Evolutionary conservation across 2,329 filamentous ascomycete genomes (phyloP).

Genomic region (Sarocladium kiliense): DNA sequence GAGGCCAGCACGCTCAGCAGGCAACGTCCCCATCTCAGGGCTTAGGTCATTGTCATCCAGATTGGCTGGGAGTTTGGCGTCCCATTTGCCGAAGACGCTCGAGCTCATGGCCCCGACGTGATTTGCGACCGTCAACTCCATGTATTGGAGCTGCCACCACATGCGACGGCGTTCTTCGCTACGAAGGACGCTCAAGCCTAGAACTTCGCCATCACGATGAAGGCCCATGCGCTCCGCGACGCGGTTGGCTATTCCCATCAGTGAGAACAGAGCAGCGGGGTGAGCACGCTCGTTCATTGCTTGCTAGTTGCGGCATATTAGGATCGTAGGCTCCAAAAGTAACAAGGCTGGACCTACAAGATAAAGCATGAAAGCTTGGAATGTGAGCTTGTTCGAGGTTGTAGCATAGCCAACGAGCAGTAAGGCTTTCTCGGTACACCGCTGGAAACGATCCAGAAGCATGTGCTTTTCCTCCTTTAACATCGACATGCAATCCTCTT

Average conservation of each 20-base stretch:
- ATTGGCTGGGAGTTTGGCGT: conserved; percentile 12
- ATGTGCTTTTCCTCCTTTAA: neutral
- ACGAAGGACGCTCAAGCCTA: conserved; percentile 11
- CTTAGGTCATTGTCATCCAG: conserved; percentile 11
- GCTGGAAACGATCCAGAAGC: neutral
- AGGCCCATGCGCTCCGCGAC: conserved; percentile 15
- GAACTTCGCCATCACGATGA: conserved; percentile 14
- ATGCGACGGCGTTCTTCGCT: conserved; percentile 14
- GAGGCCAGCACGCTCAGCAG: conserved; percentile 9
- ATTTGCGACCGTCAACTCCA: conserved; percentile 11
- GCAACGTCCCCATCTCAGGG: neutral
- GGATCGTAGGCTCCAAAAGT: neutral
- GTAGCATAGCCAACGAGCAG: neutral
- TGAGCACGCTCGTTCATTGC: neutral
- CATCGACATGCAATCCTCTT: neutral
- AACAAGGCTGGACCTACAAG: neutral
- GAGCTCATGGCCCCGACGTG: conserved; percentile 10
- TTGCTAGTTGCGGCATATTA: neutral
- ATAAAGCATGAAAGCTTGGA: neutral
- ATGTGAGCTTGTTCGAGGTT: neutral
- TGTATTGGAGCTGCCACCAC: conserved; percentile 16
- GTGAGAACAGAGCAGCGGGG: neutral
- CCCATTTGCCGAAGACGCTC: conserved; percentile 10
- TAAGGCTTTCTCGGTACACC: neutral
- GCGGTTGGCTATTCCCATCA: conserved; percentile 12